phyloP scores from a whole-genome alignment of 176 grass and related monocot genomes.

The Eleusine indica region DNA sequence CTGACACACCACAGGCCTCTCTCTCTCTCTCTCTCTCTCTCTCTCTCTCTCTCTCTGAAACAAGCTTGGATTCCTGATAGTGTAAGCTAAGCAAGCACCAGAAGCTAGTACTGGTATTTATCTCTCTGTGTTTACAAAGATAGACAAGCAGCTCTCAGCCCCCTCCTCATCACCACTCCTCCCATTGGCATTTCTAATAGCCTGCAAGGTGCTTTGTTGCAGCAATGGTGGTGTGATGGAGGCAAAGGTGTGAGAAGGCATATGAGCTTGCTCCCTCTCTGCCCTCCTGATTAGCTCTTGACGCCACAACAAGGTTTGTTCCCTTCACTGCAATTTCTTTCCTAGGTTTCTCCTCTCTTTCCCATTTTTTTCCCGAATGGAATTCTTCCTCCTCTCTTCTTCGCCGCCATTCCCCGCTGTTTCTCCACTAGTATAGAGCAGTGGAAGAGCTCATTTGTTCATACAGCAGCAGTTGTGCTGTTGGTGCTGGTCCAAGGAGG shows the following conservation, averaged over 20 bases:
- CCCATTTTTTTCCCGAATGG: too few species aligned
- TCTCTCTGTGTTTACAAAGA: constrained; percentile 32
- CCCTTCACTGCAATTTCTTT: constrained; percentile 10
- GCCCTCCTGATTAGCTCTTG: constrained; percentile 26
- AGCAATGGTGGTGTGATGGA: constrained; percentile 40
- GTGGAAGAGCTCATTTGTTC: constrained; percentile 6
- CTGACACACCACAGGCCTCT: constrained; percentile 58
- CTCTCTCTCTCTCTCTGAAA: constrained; percentile 47
- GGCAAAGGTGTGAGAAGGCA: constrained; percentile 23
- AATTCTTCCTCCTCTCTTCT: not conserved
- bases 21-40: constrained; percentile 23
- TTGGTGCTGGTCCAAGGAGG: not conserved
- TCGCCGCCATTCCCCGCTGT: constrained; percentile 26
- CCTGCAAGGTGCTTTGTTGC: constrained; percentile 5
- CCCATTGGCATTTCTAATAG: constrained; percentile 29
- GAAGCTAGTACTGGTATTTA: constrained; percentile 49
- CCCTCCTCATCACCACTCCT: constrained; percentile 12
- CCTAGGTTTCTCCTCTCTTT: not conserved
- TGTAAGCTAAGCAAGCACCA: constrained; percentile 94
- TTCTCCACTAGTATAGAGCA: constrained; percentile 7
- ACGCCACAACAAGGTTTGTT: constrained; percentile 42
- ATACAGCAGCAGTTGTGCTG: not conserved
- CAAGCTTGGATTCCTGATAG: constrained; percentile 97
- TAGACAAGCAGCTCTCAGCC: constrained; percentile 37
- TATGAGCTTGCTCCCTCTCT: constrained; percentile 36